Percentiles rank a stretch among this genome's conserved stretches.
These are phyloP conservation scores for Aegilops bicornis DNA, from an alignment of 176 grass and related monocot species.

Conservation along the genomic window DNA sequence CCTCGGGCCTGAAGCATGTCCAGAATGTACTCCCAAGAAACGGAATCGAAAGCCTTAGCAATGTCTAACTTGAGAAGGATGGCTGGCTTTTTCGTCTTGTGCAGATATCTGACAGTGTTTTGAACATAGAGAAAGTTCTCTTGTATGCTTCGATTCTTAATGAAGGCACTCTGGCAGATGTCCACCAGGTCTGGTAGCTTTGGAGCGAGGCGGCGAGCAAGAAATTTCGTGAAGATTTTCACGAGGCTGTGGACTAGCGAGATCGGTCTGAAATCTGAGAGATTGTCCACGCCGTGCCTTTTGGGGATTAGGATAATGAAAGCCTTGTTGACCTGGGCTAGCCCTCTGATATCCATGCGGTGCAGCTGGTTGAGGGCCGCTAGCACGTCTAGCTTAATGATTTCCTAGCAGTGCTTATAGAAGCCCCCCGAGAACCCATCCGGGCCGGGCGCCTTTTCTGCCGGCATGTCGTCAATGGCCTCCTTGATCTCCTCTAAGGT, in stretches of 20 bases:
- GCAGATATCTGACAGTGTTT: neutral
- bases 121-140: neutral
- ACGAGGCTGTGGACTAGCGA: neutral
- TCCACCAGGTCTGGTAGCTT: neutral
- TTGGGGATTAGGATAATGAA: too few species aligned
- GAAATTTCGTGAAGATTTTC: neutral
- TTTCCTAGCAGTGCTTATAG: neutral
- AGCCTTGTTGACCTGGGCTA: too few species aligned
- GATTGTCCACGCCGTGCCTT: too few species aligned
- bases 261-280: neutral
- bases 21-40: neutral
- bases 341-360: too few species aligned
- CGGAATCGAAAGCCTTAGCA: too few species aligned
- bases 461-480: neutral
- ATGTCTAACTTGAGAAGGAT: neutral
- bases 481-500: neutral
- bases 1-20: neutral
- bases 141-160: neutral
- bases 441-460: neutral
- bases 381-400: neutral
- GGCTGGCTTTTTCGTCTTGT: neutral
- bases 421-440: neutral
- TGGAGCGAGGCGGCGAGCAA: neutral
- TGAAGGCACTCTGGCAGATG: neutral
- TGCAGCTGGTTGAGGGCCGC: too few species aligned